Evolutionary conservation across 2,329 filamentous ascomycete species (phyloP), one percentile per base, ranked within the genome.

Genomic region (Cercospora sojina): DNA sequence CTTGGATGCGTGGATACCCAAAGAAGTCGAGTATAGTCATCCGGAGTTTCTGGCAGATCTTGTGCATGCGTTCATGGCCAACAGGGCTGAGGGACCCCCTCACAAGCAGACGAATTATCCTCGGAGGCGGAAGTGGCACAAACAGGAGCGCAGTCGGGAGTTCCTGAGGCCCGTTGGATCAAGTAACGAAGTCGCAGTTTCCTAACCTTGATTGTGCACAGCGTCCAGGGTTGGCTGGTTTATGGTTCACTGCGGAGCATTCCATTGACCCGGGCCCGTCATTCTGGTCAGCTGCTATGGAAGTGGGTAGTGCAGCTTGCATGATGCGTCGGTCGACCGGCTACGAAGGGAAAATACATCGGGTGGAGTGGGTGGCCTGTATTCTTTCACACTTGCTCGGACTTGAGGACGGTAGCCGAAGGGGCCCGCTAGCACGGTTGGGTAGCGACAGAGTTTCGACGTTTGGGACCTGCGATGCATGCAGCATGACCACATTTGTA

Each of bases 1-100:
- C 5, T 53, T 64, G 23, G 53, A 65, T n/a, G 61, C 65, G 9
- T 80, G 62, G 70, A 75, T 47, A 38, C 67, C 67, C 4, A 65
- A 65, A 55, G 70, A 72, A 31, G 47, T 64, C 7, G 69, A 67
- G 20, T 53, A 56, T 32, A 68, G 65, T 32, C 67, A 70, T 64
- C 59, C 67, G 12, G 69, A 71, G 10, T 72, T 71, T 20, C 20
- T 71, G 60, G 64, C 65, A n/a, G 70, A 72, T 57, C 35, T 72
- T 18, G 64, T 67, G 55, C 58, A 62, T 18, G 66, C 64, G 6
- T 70, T 70, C 53, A 57, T 71, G 59, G 56, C 60, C 5, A 53
- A 59, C 25, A 66, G 61, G 16, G 60, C 59, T 16, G 55, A 47
- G 10, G 57, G 51, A n/a, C 64, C 64, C n/a, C 41, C 60, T 13